phyloP scores from a whole-genome alignment of 352 stramenopile genomes.

The Phytophthora cactorum region DNA sequence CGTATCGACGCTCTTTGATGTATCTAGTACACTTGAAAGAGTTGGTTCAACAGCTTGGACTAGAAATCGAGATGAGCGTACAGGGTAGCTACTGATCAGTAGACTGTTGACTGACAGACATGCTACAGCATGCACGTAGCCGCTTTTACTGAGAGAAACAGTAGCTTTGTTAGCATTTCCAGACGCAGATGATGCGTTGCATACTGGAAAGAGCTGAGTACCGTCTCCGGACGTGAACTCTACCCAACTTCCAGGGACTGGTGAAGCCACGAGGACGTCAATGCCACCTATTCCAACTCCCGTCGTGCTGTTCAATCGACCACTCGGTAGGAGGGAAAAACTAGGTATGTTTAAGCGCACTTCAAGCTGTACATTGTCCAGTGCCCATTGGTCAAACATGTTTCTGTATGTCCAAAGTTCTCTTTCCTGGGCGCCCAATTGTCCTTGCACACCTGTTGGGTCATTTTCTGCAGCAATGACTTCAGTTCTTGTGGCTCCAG shows the following conservation, averaged over 20 bases:
- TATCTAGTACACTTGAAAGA: conserved; percentile 41
- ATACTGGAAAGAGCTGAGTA: conserved; percentile 63
- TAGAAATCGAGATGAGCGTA: conserved; percentile 48
- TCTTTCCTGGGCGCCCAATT: conserved; percentile 41
- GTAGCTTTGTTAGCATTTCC: conserved; percentile 17
- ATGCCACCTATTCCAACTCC: conserved; percentile 26
- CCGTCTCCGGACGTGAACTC: conserved; percentile 53
- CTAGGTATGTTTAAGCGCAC: conserved; percentile 54
- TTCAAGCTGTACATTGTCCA: conserved; percentile 66
- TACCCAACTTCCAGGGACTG: conserved; percentile 56
- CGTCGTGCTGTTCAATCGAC: conserved; percentile 11
- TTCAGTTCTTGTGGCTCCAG: conserved; percentile 23
- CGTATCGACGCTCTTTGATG: conserved; percentile 36
- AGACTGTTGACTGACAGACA: conserved; percentile 42
- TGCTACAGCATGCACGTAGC: conserved; percentile 64
- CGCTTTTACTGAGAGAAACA: conserved; percentile 36
- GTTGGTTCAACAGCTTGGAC: conserved; percentile 48
- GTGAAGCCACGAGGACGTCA: conserved; percentile 45
- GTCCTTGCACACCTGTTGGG: conserved; percentile 39
- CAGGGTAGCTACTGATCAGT: conserved; percentile 56
- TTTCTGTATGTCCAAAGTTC: conserved; percentile 72
- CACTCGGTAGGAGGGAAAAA: conserved; percentile 30
- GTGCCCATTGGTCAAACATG: conserved; percentile 78
- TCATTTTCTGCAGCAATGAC: conserved; percentile 52
- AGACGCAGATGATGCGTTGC: conserved; percentile 8